Base-by-base conservation (phyloP, 75 land plant genomes). In the Pinus taeda region DNA sequence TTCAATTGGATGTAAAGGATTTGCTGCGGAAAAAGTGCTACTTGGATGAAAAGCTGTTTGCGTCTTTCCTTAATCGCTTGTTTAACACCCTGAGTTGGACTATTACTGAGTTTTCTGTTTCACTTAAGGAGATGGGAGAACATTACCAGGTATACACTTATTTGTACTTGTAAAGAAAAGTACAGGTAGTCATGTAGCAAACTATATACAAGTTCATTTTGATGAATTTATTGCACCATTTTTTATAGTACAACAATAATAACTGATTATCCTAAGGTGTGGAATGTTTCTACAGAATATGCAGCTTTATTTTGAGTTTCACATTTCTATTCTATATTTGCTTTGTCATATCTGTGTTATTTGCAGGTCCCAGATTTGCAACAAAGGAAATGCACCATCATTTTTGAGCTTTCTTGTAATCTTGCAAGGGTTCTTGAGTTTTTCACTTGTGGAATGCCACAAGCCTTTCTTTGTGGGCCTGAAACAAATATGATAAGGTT, bases 41-140 rank as follows among this genome's bases (percentile, higher is more conserved):
- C 67, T 29, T 55, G 39, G 90, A 96, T 81, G 89, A 90, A 77
- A 85, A 79, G 81, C 76, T 96, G 70, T 96, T 96, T 76, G 88
- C 92, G 21, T 78, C 85, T 65, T 96, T 96, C 61, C 90, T 96
- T 30, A 96, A 96, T 79, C 91, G 95, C 29, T 83, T 96, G 33
- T 96, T 94, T 78, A 96, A 96, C 81, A 94, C 90, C 15, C 86
- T 96, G 57, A 96, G 97, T 81, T 96, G 99, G 99, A 91, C 99
- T n/a, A 87, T 94, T 75, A 96, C 96, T 24, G 99, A 96, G 79
- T 96, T 96, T 65, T 92, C 99, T 57, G 94, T 94, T 79, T 91
- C 95, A 9, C 77, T 96, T 74, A 89, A 93, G 74, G 99, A 92
- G 77, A 92, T 96, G 92, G 95, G 89, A 83, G 99, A 94, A 53